These are phyloP conservation scores for Komagataella ulmi DNA, from an alignment of 805 yeast genomes.

Conservation along the genomic window DNA sequence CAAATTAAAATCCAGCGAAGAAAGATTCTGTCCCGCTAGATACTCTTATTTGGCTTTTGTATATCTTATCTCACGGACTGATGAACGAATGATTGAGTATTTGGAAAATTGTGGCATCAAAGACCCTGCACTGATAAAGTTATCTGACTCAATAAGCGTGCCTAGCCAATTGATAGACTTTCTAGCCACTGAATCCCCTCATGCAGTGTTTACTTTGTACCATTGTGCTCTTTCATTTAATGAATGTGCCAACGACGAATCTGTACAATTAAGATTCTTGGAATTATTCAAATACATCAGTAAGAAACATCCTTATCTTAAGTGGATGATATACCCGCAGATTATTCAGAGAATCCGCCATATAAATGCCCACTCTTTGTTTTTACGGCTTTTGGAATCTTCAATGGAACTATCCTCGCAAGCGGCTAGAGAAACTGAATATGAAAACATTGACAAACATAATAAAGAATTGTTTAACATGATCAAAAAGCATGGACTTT, in stretches of 20 bases:
- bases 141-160: constrained; percentile 20
- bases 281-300: constrained; percentile 3
- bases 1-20: background rate
- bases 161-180: constrained; percentile 23
- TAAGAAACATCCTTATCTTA: constrained; percentile 6
- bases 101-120: constrained; percentile 20
- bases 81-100: constrained; percentile 18
- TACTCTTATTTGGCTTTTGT: constrained; percentile 15
- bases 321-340: constrained; percentile 6
- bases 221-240: constrained; percentile 2
- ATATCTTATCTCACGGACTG: constrained; percentile 21
- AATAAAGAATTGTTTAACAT: constrained; percentile 6
- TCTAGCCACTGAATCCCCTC: constrained; percentile 2
- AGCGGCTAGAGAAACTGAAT: constrained; percentile 18
- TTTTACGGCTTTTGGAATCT: constrained; percentile 2
- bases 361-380: constrained; percentile 1
- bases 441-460: constrained; percentile 11
- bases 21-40: background rate
- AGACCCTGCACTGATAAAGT: constrained; percentile 15
- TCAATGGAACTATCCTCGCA: constrained; percentile 3
- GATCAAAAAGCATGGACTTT: background rate
- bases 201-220: constrained; percentile 3
- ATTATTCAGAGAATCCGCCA: constrained; percentile 2
- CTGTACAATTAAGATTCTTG: constrained; percentile 3
- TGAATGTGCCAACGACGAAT: constrained; percentile 4